Conservation (phyloP, 1,284 basidiomycete species). For the Megacollybia platyphylla region DNA sequence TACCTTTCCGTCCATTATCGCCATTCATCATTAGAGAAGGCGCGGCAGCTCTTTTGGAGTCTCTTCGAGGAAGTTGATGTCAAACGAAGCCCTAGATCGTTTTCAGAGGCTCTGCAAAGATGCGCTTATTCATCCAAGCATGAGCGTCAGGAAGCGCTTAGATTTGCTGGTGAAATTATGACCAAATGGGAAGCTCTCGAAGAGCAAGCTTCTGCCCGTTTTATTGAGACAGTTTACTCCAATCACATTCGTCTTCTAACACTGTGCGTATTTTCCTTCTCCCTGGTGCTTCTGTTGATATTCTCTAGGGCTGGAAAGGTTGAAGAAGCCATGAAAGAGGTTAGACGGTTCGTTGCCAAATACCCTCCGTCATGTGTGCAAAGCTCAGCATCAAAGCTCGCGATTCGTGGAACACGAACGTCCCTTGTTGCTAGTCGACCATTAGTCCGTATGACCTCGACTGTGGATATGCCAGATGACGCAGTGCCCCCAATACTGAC, state of each 20-base stretch:
- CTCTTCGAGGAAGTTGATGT: conserved; percentile 32
- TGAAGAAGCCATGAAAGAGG: conserved; percentile 35
- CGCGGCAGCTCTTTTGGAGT: conserved; percentile 32
- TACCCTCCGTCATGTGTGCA: conserved; percentile 44
- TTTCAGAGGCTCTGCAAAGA: conserved; percentile 56
- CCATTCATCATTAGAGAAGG: conserved; percentile 40
- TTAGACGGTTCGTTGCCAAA: conserved; percentile 40
- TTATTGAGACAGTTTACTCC: conserved; percentile 51
- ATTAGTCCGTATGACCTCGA: conserved; percentile 48
- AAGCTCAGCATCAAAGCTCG: conserved; percentile 21
- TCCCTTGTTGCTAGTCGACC: conserved; percentile 38
- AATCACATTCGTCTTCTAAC: conserved; percentile 52
- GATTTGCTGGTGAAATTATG: conserved; percentile 50
- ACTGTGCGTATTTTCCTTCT: conserved; percentile 29
- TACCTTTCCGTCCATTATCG: conserved; percentile 72
- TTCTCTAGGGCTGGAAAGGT: conserved; percentile 32
- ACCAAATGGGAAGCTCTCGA: conserved; percentile 37
- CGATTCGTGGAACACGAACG: conserved; percentile 41
- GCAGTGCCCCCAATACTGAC: conserved; percentile 54
- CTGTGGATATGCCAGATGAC: conserved; percentile 47
- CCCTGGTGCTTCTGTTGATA: conserved; percentile 2
- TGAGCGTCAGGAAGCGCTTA: conserved; percentile 33
- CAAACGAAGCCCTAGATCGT: conserved; percentile 39
- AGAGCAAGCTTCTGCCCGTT: conserved; percentile 23
- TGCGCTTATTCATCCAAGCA: conserved; percentile 34